These are phyloP conservation scores for Fusarium coicis DNA, from an alignment of 2,329 filamentous ascomycete species.

Conservation along the genomic window DNA sequence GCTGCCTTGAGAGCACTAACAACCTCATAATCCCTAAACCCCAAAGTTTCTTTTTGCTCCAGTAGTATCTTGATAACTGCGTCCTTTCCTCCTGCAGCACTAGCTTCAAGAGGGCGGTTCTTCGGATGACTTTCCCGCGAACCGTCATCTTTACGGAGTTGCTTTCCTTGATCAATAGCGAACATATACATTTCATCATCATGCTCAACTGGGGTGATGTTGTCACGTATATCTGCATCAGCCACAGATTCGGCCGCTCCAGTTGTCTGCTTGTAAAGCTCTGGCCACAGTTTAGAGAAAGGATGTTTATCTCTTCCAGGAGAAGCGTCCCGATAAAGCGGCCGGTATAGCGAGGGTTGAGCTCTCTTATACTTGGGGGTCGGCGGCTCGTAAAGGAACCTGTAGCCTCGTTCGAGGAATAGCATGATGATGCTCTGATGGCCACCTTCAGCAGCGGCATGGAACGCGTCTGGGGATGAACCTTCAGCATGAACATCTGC, in stretches of 20 bases:
- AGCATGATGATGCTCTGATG: conserved; percentile 8
- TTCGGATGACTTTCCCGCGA: accelerated
- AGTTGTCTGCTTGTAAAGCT: background rate
- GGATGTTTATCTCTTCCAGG: background rate
- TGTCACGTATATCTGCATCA: background rate
- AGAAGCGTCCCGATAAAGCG: background rate
- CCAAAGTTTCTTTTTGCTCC: background rate
- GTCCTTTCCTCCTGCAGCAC: background rate
- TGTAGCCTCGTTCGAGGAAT: background rate
- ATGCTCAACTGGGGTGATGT: background rate
- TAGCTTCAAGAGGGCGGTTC: background rate
- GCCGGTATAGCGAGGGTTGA: background rate
- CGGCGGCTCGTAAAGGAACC: background rate
- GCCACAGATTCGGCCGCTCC: background rate
- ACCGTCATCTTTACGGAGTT: background rate
- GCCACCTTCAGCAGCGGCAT: conserved; percentile 13
- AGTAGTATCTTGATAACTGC: background rate
- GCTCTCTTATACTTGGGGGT: background rate
- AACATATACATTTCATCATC: background rate
- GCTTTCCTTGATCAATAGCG: too few species aligned
- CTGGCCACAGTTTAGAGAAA: background rate
- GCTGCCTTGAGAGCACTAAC: background rate
- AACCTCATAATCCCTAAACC: background rate
- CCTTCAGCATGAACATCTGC: background rate
- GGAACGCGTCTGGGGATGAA: conserved; percentile 4